phyloP scores from a whole-genome alignment of 257 asterid genomes.

The Nicotiana obtusifolia region DNA sequence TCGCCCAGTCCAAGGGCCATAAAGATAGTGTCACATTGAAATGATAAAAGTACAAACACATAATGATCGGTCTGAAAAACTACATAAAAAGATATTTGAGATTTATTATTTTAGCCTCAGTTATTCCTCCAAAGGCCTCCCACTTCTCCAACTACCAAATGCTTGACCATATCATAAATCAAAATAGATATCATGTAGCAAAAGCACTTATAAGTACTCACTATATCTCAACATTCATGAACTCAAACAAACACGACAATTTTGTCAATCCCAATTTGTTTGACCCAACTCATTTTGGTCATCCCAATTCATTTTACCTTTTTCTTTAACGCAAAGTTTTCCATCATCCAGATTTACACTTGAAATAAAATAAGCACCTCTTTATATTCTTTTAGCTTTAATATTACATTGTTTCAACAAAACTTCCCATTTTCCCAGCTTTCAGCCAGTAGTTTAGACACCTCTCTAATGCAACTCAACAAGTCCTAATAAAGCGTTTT shows the following conservation, averaged over 20 bases:
- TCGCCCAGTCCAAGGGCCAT: neutral
- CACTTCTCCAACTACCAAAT: neutral
- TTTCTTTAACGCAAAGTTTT: neutral
- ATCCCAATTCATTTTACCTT: neutral
- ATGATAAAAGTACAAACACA: neutral
- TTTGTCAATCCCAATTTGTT: slow-evolving; percentile 2
- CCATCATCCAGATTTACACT: neutral
- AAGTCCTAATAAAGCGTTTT: neutral
- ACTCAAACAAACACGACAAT: slow-evolving; percentile 3
- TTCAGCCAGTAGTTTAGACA: neutral
- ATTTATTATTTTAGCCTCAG: neutral
- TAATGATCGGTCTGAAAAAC: neutral
- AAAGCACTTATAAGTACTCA: neutral
- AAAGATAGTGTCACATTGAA: neutral
- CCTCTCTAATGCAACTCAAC: neutral
- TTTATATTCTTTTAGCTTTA: neutral
- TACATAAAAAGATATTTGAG: neutral
- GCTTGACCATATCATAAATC: slow-evolving; percentile 1
- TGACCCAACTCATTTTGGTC: neutral
- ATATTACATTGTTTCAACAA: neutral
- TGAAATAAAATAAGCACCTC: neutral
- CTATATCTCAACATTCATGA: neutral
- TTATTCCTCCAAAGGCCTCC: neutral
- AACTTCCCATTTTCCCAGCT: neutral
- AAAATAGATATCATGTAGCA: neutral